Evolutionary conservation across 2,329 filamentous ascomycete species (phyloP).

Genomic region (Tetracladium maxilliforme): DNA sequence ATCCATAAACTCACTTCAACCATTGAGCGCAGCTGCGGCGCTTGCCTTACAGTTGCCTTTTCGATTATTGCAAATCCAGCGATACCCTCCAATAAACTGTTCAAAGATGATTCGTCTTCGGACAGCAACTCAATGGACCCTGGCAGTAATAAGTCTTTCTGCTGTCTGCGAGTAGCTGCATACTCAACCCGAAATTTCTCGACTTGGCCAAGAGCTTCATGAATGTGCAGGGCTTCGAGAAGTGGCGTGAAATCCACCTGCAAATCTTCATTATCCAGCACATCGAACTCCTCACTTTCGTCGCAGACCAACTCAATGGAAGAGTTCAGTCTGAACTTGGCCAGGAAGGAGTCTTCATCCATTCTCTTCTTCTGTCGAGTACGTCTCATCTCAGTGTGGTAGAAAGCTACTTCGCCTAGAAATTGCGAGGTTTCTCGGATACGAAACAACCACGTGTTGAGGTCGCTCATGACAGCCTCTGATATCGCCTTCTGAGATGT

Average conservation of each 20-base stretch:
- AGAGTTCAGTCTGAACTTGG: constrained; percentile 84
- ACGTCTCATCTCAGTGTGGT: constrained; percentile 81
- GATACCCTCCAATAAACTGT: constrained; percentile 82
- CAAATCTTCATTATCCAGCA: constrained; percentile 87
- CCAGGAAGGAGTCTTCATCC: constrained; percentile 59
- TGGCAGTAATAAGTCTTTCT: constrained; percentile 83
- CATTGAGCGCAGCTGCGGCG: constrained; percentile 65
- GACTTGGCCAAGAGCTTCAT: constrained; percentile 82
- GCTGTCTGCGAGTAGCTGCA: constrained; percentile 74
- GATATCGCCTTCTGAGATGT: constrained; percentile 86
- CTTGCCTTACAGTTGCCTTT: constrained; percentile 78
- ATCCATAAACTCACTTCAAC: constrained; percentile 58
- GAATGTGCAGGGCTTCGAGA: constrained; percentile 91
- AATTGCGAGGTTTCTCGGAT: constrained; percentile 95
- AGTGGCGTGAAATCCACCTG: constrained; percentile 90
- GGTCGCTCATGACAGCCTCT: constrained; percentile 89
- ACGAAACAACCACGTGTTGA: constrained; percentile 92
- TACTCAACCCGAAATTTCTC: constrained; percentile 88
- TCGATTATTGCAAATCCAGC: constrained; percentile 95
- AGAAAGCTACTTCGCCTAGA: constrained; percentile 89
- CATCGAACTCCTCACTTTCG: constrained; percentile 88
- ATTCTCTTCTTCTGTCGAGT: constrained; percentile 70
- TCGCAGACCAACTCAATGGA: constrained; percentile 92
- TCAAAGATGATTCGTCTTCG: constrained; percentile 76
- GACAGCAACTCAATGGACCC: constrained; percentile 60